These are phyloP conservation scores for Trematosphaeria pertusa DNA, from an alignment of 2,329 filamentous ascomycete species.

Conservation along the genomic window DNA sequence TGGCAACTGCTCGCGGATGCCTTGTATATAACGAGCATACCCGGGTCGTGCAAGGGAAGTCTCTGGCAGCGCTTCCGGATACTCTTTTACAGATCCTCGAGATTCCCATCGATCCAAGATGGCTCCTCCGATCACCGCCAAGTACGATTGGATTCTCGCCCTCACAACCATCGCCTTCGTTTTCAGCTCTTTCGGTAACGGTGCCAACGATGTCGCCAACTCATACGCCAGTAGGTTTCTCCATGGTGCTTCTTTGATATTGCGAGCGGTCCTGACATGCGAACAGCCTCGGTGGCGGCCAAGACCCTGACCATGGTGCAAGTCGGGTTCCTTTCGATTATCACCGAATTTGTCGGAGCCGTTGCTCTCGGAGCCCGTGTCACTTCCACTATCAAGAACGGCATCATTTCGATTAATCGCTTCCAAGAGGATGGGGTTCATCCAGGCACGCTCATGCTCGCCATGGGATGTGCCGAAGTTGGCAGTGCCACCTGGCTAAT, in stretches of 20 bases:
- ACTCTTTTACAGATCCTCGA: too few relatives aligned
- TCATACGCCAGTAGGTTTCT: slow-evolving; percentile 56
- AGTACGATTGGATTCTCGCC: slow-evolving; percentile 52
- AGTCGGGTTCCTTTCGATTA: slow-evolving; percentile 57
- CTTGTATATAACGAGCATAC: too few relatives aligned
- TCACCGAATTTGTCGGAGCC: slow-evolving; percentile 62
- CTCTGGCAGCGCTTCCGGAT: too few relatives aligned
- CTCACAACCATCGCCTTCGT: slow-evolving; percentile 49
- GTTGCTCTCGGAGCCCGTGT: slow-evolving; percentile 61
- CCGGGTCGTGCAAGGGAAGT: too few relatives aligned
- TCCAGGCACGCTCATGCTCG: slow-evolving; percentile 64
- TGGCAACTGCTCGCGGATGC: too few relatives aligned
- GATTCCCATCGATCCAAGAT: too few relatives aligned
- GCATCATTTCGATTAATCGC: slow-evolving; percentile 59
- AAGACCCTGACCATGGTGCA: slow-evolving; percentile 60
- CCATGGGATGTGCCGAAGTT: slow-evolving; percentile 63
- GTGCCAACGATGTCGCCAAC: slow-evolving; percentile 63
- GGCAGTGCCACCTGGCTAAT: slow-evolving; percentile 65
- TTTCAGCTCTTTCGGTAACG: slow-evolving; percentile 47
- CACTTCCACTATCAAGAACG: slow-evolving; percentile 67
- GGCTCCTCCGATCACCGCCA: slow-evolving; percentile 29
- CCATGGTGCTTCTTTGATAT: slow-evolving; percentile 26
- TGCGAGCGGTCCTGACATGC: slow-evolving; percentile 6
- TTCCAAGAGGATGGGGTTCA: slow-evolving; percentile 50
- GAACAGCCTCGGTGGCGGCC: slow-evolving; percentile 52